These are phyloP conservation scores for Xylaria flabelliformis DNA, from an alignment of 495 filamentous ascomycete genomes.

Conservation along the genomic window DNA sequence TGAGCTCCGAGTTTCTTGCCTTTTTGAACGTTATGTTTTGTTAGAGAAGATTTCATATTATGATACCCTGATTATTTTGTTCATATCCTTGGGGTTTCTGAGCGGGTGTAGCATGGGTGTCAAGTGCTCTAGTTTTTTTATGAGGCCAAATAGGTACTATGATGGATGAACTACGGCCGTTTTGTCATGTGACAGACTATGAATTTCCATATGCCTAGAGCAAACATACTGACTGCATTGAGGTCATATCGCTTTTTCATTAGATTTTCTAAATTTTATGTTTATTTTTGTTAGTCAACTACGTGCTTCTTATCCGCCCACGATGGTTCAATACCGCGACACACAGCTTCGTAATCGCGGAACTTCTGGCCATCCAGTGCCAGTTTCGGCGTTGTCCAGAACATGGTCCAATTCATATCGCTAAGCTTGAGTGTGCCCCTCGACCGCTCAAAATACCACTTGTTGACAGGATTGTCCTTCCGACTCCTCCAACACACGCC, in stretches of 20 bases:
- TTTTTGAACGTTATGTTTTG: not conserved
- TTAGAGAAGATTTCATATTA: not conserved
- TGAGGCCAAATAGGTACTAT: too few relatives aligned
- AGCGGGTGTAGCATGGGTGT: too few relatives aligned
- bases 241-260: not conserved
- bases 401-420: conserved; percentile 90
- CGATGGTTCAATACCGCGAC: conserved; percentile 76
- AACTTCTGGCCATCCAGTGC: conserved; percentile 62
- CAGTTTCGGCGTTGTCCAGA: conserved; percentile 83
- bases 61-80: not conserved
- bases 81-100: not conserved
- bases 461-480: conserved; percentile 84
- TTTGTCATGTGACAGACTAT: not conserved
- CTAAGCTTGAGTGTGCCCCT: conserved; percentile 80
- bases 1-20: not conserved
- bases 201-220: not conserved
- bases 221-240: not conserved
- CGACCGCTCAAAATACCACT: conserved; percentile 94
- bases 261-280: not conserved
- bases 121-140: not conserved
- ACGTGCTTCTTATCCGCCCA: conserved; percentile 78
- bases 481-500: conserved; percentile 84
- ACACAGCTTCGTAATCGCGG: conserved; percentile 82
- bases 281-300: conserved; percentile 56
- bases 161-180: not conserved